phyloP scores from a whole-genome alignment of 2,329 filamentous ascomycete genomes.

The Xylaria sp. region DNA sequence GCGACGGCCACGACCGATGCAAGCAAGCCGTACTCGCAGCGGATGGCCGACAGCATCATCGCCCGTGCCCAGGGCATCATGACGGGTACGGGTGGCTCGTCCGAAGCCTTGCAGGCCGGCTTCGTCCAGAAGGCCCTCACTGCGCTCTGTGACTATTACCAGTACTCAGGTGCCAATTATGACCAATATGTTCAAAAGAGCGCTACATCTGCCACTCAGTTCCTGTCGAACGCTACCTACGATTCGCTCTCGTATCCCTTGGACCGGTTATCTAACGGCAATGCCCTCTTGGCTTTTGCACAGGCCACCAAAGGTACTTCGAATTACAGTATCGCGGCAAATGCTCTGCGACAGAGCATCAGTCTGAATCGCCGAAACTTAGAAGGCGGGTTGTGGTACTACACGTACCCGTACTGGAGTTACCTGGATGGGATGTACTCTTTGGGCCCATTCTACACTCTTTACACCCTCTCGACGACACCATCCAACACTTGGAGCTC shows the following conservation, averaged over 20 bases:
- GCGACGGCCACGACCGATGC: slow-evolving; percentile 7
- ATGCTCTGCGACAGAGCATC: slow-evolving; percentile 46
- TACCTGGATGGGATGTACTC: slow-evolving; percentile 66
- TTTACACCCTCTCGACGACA: slow-evolving; percentile 44
- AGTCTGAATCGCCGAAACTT: slow-evolving; percentile 48
- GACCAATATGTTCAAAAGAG: slow-evolving; percentile 43
- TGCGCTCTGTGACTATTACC: slow-evolving; percentile 44
- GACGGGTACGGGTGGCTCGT: slow-evolving; percentile 45
- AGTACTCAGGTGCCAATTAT: slow-evolving; percentile 27
- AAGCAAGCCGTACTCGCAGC: slow-evolving; percentile 37
- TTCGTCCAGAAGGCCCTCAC: slow-evolving; percentile 48
- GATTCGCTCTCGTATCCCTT: slow-evolving; percentile 47
- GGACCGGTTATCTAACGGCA: slow-evolving; percentile 49
- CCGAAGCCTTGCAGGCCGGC: slow-evolving; percentile 48
- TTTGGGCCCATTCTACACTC: slow-evolving; percentile 54
- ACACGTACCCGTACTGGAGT: slow-evolving; percentile 60
- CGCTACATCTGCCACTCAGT: slow-evolving; percentile 43
- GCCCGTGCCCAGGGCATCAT: slow-evolving; percentile 49
- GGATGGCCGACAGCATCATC: slow-evolving; percentile 50
- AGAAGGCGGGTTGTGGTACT: slow-evolving; percentile 53
- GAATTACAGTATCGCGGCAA: slow-evolving; percentile 34
- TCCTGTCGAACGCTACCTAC: slow-evolving; percentile 43
- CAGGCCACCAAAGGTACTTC: slow-evolving; percentile 9
- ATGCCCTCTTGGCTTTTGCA: slow-evolving; percentile 42
- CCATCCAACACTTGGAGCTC: slow-evolving; percentile 2